Evolutionary conservation across 805 yeast genomes (phyloP), one percentile per base, ranked within the genome.

Genomic region (Wickerhamiella australiensis): DNA sequence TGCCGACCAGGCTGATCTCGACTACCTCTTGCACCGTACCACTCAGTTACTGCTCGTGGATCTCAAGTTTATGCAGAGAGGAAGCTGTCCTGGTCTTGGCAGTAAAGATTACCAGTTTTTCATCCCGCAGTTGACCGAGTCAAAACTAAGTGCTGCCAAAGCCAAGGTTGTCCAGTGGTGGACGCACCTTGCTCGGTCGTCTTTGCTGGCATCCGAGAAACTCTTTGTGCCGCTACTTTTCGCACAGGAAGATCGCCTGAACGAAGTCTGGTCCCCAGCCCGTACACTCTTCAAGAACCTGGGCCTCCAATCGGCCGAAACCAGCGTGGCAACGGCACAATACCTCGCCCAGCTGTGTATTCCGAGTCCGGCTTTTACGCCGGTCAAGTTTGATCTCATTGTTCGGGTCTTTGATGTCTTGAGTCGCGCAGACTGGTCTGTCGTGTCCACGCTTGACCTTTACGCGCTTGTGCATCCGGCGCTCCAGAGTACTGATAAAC

Each of bases 71-170:
- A 9, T 42, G 5, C 22, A 25, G 18, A n/a, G 50, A 7, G 37
- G 40, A 5, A 26, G 70, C 2, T 71, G 77, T 51, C 86, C 90
- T 0, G 95, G 95, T 0, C 64, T 87, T 47, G 68, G 80, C 12
- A 61, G 69, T 0, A 60, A 60, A 0, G 86, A 82, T 38, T 72
- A 75, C 17, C 61, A 75, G 0, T 85, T 80, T 56, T 76, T 85
- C 56, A 80, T 85, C 0, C 75, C 79, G 0, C 62, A 74, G 0
- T 79, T 75, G 58, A 75, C 75, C 48, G 65, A 68, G 5, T 70
- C 70, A 0, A 77, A 74, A 17, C 62, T 85, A 38, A 54, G 65
- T 1, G 56, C 51, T 5, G 69, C 66, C 45, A 78, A 74, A 52
- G 53, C 50, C 5, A 68, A 72, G 9, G 66, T 76, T 1, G 44